Conservation (phyloP, 768 basidiomycete species). For the Postia placenta region DNA sequence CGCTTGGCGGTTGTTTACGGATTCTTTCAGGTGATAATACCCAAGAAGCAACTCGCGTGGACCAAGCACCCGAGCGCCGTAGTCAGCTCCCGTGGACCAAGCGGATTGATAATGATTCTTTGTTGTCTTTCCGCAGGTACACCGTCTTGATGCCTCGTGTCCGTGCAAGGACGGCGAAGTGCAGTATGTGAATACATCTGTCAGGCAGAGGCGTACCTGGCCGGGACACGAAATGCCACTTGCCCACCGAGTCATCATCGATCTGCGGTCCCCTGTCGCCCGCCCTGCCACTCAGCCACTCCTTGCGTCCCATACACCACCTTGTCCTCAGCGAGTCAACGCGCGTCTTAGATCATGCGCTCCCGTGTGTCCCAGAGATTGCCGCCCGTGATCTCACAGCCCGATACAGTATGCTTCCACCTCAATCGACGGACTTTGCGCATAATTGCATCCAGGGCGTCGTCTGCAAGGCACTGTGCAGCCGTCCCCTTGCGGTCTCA, state of each 20-base stretch:
- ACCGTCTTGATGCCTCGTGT: not conserved
- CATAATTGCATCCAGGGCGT: not conserved
- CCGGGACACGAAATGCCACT: not conserved
- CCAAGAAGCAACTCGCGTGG: too few relatives aligned
- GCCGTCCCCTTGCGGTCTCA: too few relatives aligned
- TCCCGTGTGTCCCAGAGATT: conserved; percentile 7
- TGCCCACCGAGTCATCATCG: not conserved
- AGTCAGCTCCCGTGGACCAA: too few relatives aligned
- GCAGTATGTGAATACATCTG: not conserved
- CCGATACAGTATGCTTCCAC: not conserved
- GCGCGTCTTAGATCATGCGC: not conserved
- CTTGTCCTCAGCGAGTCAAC: too few relatives aligned
- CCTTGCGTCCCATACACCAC: too few relatives aligned
- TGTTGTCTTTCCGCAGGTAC: too few relatives aligned
- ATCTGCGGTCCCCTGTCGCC: too few relatives aligned
- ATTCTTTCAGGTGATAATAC: too few relatives aligned
- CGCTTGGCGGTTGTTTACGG: too few relatives aligned
- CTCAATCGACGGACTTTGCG: conserved; percentile 3
- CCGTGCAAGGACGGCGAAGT: not conserved
- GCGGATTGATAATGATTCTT: too few relatives aligned
- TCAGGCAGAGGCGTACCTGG: not conserved
- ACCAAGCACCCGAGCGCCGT: too few relatives aligned
- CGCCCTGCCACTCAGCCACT: too few relatives aligned
- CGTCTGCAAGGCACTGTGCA: not conserved
- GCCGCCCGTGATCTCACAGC: conserved; percentile 10